These are phyloP conservation scores for Paraphoma chrysanthemicola DNA, from an alignment of 2,329 filamentous ascomycete species.

Conservation along the genomic window DNA sequence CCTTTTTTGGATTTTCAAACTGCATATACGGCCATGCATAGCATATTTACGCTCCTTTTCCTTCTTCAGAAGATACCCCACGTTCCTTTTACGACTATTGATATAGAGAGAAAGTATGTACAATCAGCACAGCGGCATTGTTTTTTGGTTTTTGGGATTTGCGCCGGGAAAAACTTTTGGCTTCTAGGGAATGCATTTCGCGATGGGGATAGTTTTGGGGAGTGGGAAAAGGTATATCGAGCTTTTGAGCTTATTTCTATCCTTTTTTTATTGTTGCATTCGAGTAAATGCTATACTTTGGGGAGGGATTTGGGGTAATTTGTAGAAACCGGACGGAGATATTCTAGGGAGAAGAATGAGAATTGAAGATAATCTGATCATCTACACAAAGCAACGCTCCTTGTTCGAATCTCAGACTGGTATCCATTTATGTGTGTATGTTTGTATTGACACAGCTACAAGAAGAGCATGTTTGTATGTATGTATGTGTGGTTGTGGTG, in stretches of 20 bases:
- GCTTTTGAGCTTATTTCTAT: constrained; percentile 5
- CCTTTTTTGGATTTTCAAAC: neutral
- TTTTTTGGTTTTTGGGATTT: too few species aligned
- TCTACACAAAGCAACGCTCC: neutral
- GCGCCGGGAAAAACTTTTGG: neutral
- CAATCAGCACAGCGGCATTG: too few species aligned
- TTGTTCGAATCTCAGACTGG: neutral
- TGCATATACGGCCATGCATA: neutral
- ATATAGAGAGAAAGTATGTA: too few species aligned
- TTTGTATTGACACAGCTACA: neutral
- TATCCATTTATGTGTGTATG: neutral
- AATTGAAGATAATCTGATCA: neutral
- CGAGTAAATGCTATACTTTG: neutral
- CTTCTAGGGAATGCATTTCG: neutral
- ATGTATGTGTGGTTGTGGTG: neutral
- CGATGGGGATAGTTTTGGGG: neutral
- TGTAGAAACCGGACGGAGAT: neutral
- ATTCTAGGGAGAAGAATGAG: neutral
- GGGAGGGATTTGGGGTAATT: neutral
- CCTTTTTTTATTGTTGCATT: constrained; percentile 1
- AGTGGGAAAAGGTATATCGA: neutral
- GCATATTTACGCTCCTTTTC: neutral
- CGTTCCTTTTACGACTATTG: neutral
- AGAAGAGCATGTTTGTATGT: neutral
- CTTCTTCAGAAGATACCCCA: neutral